Base-by-base conservation (phyloP, 148 eudicot species). In the Rhododendron molle region DNA sequence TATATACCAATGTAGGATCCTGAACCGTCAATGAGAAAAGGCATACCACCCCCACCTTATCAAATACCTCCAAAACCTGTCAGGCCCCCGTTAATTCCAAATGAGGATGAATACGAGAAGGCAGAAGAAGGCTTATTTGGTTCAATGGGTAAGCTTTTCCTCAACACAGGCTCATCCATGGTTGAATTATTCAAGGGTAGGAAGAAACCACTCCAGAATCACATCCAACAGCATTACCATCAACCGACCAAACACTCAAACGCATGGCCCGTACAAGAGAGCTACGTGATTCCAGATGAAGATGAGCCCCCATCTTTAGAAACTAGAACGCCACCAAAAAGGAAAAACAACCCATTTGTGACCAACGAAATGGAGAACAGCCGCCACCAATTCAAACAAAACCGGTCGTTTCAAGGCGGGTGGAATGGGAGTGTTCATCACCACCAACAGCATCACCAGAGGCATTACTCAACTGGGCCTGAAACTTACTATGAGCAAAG, bases 231-330 rank as follows among this genome's bases (percentile, higher is more conserved):
- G 34, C 90, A 91, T 2, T 86, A 91, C 84, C 93, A 90, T 80
- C 93, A 91, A 85, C 86, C 88, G 3, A 80, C 83, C 62, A 86
- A 85, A 85, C 88, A 87, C 34, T 23, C 84, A 30, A 81, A 82
- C n/a, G 2, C 88, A n/a, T 91, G 96, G 95, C 96, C 97, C 1
- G 74, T 88, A 83, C 94, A 94, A 90, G 94, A 91, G 83, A 94
- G 93, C 88, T 92, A 87, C 76, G 90, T 87, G 28, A 89, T 94
- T 10, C 91, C 90, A 52, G 88, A 86, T 74, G 95, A 89, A 89
- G 96, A 94, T 78, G 91, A 86, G 65, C 92, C 93, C 20, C 96
- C 95, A 0, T 78, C 90, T 60, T 32, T 89, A 32, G 93, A 93
- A 72, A 67, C 89, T 50, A 86, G 91, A 76, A 89, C 89, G 78